A percentile compares a stretch with the other conserved stretches of the same genome.
These are phyloP conservation scores for Litchi chinensis DNA, from an alignment of 345 rosid genomes.

Conservation along the genomic window DNA sequence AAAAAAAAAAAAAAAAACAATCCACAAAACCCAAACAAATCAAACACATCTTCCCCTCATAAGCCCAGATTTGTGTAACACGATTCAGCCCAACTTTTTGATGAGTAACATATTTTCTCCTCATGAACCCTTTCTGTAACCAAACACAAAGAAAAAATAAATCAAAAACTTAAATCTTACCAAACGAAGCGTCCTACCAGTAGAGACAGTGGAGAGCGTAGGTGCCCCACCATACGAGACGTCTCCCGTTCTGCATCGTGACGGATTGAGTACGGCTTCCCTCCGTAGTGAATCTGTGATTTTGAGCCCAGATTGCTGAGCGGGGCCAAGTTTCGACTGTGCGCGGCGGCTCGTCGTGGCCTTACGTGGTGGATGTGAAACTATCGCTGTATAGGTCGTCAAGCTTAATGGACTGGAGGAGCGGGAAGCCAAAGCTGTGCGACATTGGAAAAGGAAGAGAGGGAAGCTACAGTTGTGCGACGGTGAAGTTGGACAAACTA, in stretches of 20 bases:
- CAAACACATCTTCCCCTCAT: too few relatives aligned
- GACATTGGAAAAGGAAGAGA: constrained; percentile 58
- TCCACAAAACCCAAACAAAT: too few relatives aligned
- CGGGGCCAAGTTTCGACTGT: constrained; percentile 93
- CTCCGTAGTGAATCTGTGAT: constrained; percentile 60
- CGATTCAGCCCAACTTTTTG: too few relatives aligned
- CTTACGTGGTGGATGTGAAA: constrained; percentile 62
- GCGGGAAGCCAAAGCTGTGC: constrained; percentile 56
- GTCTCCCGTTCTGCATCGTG: constrained; percentile 43
- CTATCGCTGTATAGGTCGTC: constrained; percentile 45
- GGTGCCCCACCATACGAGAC: too few relatives aligned
- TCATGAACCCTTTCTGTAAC: too few relatives aligned
- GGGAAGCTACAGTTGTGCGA: too few relatives aligned
- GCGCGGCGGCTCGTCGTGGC: constrained; percentile 55
- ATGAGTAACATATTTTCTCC: too few relatives aligned
- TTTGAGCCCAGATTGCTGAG: constrained; percentile 78
- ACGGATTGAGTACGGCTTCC: constrained; percentile 62
- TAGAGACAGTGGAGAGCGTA: too few relatives aligned
- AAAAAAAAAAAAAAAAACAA: too few relatives aligned
- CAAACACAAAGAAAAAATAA: too few relatives aligned
- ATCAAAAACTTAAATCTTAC: not conserved
- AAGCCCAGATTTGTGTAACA: too few relatives aligned
- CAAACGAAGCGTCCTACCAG: constrained; percentile 7
- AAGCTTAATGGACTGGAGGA: constrained; percentile 91
- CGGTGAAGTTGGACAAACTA: too few relatives aligned